A percentile compares a stretch with the other conserved stretches of the same genome.
Evolutionary conservation across 805 yeast genomes (phyloP).

Genomic region (Candida saitoana): DNA sequence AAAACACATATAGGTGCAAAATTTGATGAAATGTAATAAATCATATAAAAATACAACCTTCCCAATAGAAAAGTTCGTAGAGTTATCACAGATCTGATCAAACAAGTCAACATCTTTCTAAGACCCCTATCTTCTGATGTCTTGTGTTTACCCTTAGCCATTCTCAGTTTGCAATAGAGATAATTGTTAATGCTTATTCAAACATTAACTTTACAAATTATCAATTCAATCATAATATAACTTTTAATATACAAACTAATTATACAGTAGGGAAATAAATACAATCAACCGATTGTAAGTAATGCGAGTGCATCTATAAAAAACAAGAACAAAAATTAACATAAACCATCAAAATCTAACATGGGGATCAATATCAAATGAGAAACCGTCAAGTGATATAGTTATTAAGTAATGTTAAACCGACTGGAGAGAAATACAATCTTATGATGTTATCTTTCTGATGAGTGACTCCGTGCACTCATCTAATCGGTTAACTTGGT

Average conservation of each 20-base stretch:
- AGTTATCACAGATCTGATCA: too few species aligned
- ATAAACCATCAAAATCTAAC: not conserved
- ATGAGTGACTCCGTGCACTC: not conserved
- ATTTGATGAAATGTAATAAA: too few species aligned
- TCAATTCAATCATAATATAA: not conserved
- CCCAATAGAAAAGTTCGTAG: too few species aligned
- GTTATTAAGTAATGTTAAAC: not conserved
- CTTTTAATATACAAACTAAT: not conserved
- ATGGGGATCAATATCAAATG: not conserved
- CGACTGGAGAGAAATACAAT: too few species aligned
- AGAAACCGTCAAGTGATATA: not conserved
- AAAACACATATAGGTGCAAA: too few species aligned
- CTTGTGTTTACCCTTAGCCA: conserved; percentile 58
- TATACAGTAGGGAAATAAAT: conserved; percentile 1
- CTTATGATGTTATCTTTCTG: too few species aligned
- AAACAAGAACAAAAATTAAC: conserved; percentile 1
- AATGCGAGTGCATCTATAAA: conserved; percentile 2
- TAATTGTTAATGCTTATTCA: conserved; percentile 1
- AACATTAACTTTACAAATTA: too few species aligned
- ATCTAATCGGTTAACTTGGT: not conserved
- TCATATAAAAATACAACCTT: too few species aligned
- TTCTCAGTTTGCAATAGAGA: conserved; percentile 13
- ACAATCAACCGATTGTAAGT: not conserved
- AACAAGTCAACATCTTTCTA: too few species aligned
- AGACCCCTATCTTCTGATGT: conserved; percentile 38